Evolutionary conservation across 441 rosid species (phyloP).

Genomic region (Bruguiera hainesii): DNA sequence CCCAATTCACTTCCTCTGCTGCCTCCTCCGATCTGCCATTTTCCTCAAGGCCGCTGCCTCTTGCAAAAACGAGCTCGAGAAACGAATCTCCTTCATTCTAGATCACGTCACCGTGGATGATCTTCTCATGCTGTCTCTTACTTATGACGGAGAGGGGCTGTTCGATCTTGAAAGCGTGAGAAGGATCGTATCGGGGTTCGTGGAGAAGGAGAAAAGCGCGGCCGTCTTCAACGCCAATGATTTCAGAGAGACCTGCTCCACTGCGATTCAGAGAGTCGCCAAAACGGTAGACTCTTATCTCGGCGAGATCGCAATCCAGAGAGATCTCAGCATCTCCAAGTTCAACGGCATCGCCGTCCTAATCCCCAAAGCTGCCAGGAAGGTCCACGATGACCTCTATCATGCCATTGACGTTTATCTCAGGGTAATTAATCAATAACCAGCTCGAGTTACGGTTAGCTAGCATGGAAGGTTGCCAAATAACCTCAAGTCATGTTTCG

Average conservation of each 20-base stretch:
- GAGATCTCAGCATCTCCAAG: slow-evolving; percentile 61
- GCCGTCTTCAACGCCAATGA: slow-evolving; percentile 60
- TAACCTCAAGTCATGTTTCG: too few relatives aligned
- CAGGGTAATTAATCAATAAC: slow-evolving; percentile 39
- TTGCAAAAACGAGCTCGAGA: slow-evolving; percentile 76
- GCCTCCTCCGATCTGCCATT: slow-evolving; percentile 77
- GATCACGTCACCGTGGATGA: slow-evolving; percentile 82
- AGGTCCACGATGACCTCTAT: slow-evolving; percentile 74
- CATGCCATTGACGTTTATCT: slow-evolving; percentile 79
- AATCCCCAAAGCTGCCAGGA: slow-evolving; percentile 66
- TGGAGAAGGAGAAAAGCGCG: slow-evolving; percentile 74
- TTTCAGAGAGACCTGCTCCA: slow-evolving; percentile 40
- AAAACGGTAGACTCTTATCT: slow-evolving; percentile 70
- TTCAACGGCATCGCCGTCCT: slow-evolving; percentile 71
- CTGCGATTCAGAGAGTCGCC: slow-evolving; percentile 56
- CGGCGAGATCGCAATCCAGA: slow-evolving; percentile 60
- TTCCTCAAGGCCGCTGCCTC: slow-evolving; percentile 50
- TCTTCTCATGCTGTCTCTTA: slow-evolving; percentile 68
- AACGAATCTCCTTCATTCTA: slow-evolving; percentile 53
- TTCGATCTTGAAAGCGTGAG: slow-evolving; percentile 79
- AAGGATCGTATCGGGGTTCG: slow-evolving; percentile 56
- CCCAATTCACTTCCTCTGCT: slow-evolving; percentile 72
- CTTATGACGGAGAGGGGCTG: slow-evolving; percentile 74
- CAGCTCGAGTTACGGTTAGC: too few relatives aligned
- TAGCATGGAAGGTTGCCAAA: background rate